These are phyloP conservation scores for Carex cristatella DNA, from an alignment of 176 grass and related monocot genomes.

Conservation along the genomic window DNA sequence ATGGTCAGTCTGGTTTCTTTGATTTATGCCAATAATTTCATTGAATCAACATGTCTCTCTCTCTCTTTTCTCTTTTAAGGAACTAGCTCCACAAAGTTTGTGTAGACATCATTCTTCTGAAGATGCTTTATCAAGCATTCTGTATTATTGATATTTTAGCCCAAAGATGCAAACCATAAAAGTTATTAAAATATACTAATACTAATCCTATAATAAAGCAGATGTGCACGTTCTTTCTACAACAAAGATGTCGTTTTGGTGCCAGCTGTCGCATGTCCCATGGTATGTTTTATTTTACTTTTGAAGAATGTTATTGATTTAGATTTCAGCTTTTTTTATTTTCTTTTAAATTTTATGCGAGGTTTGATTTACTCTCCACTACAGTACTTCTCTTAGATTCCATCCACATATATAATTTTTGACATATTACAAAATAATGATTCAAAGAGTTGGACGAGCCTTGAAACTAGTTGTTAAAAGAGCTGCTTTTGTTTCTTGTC, in stretches of 20 bases:
- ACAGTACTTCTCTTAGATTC: background rate
- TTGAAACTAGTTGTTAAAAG: background rate
- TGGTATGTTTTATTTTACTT: slow-evolving; percentile 51
- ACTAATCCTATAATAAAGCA: slow-evolving; percentile 48
- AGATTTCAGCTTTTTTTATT: background rate
- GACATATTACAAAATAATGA: background rate
- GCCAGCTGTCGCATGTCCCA: slow-evolving; percentile 93
- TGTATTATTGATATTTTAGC: background rate
- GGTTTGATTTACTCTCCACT: background rate
- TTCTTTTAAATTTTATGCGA: background rate
- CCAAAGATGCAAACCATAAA: background rate
- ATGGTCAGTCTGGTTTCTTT: slow-evolving; percentile 41
- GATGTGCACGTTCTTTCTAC: slow-evolving; percentile 99
- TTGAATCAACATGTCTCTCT: background rate
- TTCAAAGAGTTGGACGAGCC: background rate
- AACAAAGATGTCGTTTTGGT: slow-evolving; percentile 96
- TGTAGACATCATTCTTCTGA: background rate
- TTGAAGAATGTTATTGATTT: background rate
- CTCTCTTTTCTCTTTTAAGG: background rate
- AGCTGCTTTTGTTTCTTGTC: background rate
- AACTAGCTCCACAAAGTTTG: background rate
- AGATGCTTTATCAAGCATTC: background rate
- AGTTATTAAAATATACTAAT: slow-evolving; percentile 41
- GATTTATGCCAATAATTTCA: background rate
- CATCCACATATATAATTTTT: background rate